phyloP scores from a whole-genome alignment of 2,329 filamentous ascomycete species.

The Phialophora tarda region DNA sequence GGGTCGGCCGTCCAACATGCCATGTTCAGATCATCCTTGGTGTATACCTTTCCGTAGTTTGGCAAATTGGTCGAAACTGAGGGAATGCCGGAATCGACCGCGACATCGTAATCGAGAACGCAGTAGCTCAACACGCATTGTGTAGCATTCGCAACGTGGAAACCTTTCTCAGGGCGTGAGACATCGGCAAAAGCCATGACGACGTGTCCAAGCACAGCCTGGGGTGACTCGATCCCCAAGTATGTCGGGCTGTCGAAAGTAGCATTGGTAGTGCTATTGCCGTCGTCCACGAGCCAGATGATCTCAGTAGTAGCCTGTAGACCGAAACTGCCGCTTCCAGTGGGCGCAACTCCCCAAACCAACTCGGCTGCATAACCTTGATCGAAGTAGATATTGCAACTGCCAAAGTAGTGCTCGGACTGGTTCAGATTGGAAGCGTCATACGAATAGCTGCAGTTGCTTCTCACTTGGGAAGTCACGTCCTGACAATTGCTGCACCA shows the following conservation, averaged over 20 bases:
- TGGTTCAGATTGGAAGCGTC: neutral
- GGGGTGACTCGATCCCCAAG: neutral
- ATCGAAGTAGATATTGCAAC: neutral
- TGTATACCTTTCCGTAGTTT: neutral
- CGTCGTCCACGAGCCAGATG: neutral
- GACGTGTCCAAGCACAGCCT: neutral
- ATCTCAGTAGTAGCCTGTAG: neutral
- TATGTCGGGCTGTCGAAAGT: constrained; percentile 1
- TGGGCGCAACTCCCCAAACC: neutral
- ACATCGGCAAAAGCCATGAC: neutral
- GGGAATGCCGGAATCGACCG: neutral
- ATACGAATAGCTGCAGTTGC: neutral
- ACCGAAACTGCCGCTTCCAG: neutral
- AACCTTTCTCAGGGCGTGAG: neutral
- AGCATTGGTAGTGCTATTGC: neutral
- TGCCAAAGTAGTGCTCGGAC: neutral
- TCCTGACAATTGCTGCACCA: neutral
- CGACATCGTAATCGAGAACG: neutral
- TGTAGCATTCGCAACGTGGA: neutral
- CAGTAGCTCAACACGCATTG: constrained; percentile 1
- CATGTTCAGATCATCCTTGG: neutral
- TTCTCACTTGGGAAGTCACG: neutral
- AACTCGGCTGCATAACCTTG: constrained; percentile 2
- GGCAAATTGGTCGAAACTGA: neutral
- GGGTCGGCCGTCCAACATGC: constrained; percentile 1